Base-by-base conservation (phyloP, 441 rosid genomes). In the Monsonia emarginata region DNA sequence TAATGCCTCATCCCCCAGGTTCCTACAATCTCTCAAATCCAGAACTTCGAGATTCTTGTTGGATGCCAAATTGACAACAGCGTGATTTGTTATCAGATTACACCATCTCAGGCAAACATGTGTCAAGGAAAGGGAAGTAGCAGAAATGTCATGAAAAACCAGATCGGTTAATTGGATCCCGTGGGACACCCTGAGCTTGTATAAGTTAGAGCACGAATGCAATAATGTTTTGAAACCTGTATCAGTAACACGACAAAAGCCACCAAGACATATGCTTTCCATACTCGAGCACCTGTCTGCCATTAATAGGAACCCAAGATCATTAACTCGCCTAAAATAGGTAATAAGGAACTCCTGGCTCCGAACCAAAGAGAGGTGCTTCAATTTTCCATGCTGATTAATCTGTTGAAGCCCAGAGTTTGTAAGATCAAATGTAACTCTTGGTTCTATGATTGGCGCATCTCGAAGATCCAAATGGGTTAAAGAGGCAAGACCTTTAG, bases 61-160 rank as follows among this genome's bases (percentile, higher is more conserved):
- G 14, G 73, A 76, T 0, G 76, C 85, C 76, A 92, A 79, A 58
- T 82, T 92, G 66, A 70, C 76, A 18, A 92, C 74, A 0, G 95
- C 90, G 21, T 80, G 78, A 70, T 87, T 86, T 10, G 88, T 88
- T 3, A 92, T 79, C 66, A 92, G 94, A 81, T 81, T 76, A 63
- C 96, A 92, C 88, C 89, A 85, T 79, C 98, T 83, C 79, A 92
- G 69, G 78, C 91, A 82, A 65, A 85, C 96, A 56, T 90, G 94
- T 10, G 85, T 84, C 74, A 92, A 66, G 13, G 84, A 83, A 18
- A 89, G 85, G 22, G 89, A 76, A 36, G 98, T 92, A 26, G 98
- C 94, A 68, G 86, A 71, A 71, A 92, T 79, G 58, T 92, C 98
- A 70, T 88, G 98, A 78, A 92, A 89, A 57, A 92, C 89, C 67